A percentile compares a stretch with the other conserved stretches of the same genome.
Conservation (phyloP, 129 eudicot genomes). For the Flaveria brownii region DNA sequence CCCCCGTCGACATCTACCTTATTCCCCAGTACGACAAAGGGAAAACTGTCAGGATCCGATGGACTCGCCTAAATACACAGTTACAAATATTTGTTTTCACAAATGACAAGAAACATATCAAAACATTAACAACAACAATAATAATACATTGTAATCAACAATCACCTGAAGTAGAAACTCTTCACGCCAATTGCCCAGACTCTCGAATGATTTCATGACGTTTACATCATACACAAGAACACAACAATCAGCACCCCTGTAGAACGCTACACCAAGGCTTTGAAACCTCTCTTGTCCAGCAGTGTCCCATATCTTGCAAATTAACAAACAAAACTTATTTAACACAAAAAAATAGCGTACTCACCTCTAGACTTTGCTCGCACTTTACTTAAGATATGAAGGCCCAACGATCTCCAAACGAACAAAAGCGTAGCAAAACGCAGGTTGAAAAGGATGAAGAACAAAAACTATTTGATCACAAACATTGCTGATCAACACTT, state of each 20-base stretch:
- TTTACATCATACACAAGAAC: slow-evolving; percentile 75
- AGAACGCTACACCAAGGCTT: slow-evolving; percentile 73
- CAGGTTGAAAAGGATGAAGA: too few species aligned
- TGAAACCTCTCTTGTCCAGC: slow-evolving; percentile 83
- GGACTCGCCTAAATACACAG: slow-evolving; percentile 60
- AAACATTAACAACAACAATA: not conserved
- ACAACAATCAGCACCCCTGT: slow-evolving; percentile 75
- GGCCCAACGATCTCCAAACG: too few species aligned
- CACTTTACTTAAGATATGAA: too few species aligned
- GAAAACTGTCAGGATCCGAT: slow-evolving; percentile 72
- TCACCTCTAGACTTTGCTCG: too few species aligned
- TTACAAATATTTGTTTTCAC: too few species aligned
- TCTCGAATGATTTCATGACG: slow-evolving; percentile 68
- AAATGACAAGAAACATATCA: not conserved
- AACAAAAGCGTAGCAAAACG: too few species aligned
- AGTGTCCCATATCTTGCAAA: slow-evolving; percentile 66
- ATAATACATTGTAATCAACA: slow-evolving; percentile 4
- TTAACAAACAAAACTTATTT: not conserved
- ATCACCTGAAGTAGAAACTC: slow-evolving; percentile 66
- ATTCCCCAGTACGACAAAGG: slow-evolving; percentile 71
- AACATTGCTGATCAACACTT: too few species aligned
- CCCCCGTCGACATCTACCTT: slow-evolving; percentile 80
- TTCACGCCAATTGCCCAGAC: slow-evolving; percentile 72
- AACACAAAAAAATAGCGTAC: too few species aligned
- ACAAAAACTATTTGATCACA: too few species aligned